Percentiles rank a stretch among this genome's conserved stretches.
Evolutionary conservation across 2,329 filamentous ascomycete species (phyloP).

Genomic region (Diaporthe helianthi): DNA sequence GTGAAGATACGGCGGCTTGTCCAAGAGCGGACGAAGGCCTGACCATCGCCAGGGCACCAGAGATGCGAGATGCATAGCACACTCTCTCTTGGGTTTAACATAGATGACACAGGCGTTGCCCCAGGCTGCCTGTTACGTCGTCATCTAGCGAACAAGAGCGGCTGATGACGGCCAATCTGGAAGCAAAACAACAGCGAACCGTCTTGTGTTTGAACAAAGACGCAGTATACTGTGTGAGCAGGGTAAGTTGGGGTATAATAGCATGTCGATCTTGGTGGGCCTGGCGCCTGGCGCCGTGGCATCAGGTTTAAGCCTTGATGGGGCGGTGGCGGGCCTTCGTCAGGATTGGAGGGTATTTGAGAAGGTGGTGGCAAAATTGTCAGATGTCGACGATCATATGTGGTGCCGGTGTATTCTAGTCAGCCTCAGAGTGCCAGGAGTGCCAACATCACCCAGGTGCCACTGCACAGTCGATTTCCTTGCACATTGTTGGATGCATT

Average conservation of each 20-base stretch:
- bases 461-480: no score
- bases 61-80: neutral
- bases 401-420: neutral
- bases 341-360: neutral
- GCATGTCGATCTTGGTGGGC: neutral
- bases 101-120: neutral
- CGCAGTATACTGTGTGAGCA: neutral
- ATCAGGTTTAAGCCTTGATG: neutral
- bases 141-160: neutral
- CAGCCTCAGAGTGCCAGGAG: neutral
- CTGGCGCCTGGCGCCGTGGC: neutral
- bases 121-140: neutral
- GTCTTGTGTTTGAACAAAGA: neutral
- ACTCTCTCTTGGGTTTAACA: neutral
- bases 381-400: neutral
- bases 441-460: neutral
- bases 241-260: neutral
- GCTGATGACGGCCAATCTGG: neutral
- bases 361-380: neutral
- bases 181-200: neutral
- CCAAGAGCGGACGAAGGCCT: neutral
- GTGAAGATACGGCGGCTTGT: neutral
- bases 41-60: neutral
- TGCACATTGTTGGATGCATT: neutral
- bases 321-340: neutral